Evolutionary conservation across 192 early-diverging fungal species (phyloP), one percentile per base, ranked within the genome.

Genomic region (Backusella parvicylindrica): DNA sequence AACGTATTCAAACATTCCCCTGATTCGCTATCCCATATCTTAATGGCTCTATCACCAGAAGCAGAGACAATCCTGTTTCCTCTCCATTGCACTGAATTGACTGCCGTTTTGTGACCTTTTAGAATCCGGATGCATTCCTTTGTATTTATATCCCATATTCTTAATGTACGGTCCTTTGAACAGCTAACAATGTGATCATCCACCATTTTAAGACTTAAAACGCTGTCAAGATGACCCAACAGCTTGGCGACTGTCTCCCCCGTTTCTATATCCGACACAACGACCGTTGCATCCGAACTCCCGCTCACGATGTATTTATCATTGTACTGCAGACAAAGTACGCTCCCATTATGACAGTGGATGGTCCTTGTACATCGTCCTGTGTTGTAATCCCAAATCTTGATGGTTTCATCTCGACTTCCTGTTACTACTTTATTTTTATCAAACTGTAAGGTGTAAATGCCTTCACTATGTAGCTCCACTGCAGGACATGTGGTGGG

Each of bases 261-360:
- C 1, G 93, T 87, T 3, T 78, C 71, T 30, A 95, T 49, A 80
- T 94, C 88, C 91, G 94, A 94, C 30, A 95, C 84, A 26, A 90
- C 85, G 21, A 89, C 87, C 9, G 85, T 87, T 9, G 84, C 75
- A 72, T 95, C 94, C 16, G 88, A 88, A 49, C 91, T 92, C 6
- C 92, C 94, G 18, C 90, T 93, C 11, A 92, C 75, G 53, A 94
- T 87, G 67, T 80, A 82, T 26, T 81, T 70, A 13, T 84, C 86
- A 65, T 96, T 86, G 50, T 89, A 95, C 67, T 97, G 95, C 21
- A 98, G 83, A 70, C 95, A 97, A 53, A 97, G 83, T 9, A 98
- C 96, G 35, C 92, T 94, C 9, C 88, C 93, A 2, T 68, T 67
- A 79, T 98, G 96, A 13, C 91, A 91, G 6, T 38, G 43, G 56